Conservation (phyloP, 2,329 filamentous ascomycete species). For the Zymoseptoria tritici region DNA sequence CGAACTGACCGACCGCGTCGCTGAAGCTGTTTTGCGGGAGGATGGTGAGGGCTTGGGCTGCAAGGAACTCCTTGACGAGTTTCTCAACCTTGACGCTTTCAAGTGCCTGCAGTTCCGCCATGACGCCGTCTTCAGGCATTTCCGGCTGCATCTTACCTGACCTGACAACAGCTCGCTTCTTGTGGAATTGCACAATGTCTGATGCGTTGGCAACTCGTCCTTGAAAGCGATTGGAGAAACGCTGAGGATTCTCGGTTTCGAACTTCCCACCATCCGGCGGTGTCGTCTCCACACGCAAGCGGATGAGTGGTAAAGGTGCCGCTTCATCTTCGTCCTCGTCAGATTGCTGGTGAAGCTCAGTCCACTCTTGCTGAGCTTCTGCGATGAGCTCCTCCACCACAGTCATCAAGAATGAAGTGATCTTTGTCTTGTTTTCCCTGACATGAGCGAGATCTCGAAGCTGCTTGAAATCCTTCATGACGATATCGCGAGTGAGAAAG, state of each 20-base stretch:
- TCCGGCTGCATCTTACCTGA: slow-evolving; percentile 47
- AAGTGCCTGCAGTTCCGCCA: slow-evolving; percentile 48
- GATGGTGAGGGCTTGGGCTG: slow-evolving; percentile 82
- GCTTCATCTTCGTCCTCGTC: slow-evolving; percentile 43
- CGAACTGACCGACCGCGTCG: slow-evolving; percentile 85
- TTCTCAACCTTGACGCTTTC: slow-evolving; percentile 82
- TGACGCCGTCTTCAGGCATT: slow-evolving; percentile 56
- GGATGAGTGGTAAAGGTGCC: slow-evolving; percentile 72
- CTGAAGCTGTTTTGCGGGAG: slow-evolving; percentile 87
- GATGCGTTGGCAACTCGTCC: slow-evolving; percentile 89
- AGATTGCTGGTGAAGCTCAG: slow-evolving; percentile 60
- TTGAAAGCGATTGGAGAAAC: slow-evolving; percentile 87
- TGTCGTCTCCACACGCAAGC: slow-evolving; percentile 84
- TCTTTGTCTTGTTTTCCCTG: slow-evolving; percentile 72
- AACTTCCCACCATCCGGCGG: slow-evolving; percentile 78
- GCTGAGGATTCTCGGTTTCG: slow-evolving; percentile 89
- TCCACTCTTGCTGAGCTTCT: slow-evolving; percentile 75
- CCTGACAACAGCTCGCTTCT: slow-evolving; percentile 59
- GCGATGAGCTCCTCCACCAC: slow-evolving; percentile 83
- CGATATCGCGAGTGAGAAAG: slow-evolving; percentile 78
- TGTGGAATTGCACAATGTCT: slow-evolving; percentile 87
- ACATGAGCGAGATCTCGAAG: slow-evolving; percentile 73
- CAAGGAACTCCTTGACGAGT: slow-evolving; percentile 79
- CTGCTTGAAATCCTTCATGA: slow-evolving; percentile 64
- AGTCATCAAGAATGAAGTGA: slow-evolving; percentile 67